Conservation (phyloP, 495 filamentous ascomycete species). For the Beverwykella pulmonaria region DNA sequence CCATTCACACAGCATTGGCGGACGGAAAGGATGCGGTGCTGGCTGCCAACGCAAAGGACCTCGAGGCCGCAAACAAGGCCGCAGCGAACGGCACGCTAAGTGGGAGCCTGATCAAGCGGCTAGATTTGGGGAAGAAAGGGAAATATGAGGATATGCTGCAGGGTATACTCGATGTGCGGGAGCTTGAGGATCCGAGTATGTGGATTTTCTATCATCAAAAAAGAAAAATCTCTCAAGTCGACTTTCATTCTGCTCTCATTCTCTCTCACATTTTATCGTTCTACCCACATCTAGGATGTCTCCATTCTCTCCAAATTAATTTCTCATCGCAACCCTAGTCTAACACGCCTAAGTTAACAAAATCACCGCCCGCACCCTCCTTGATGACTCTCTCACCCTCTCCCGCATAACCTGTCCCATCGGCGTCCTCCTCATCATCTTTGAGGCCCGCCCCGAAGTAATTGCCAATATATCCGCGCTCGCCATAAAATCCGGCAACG, state of each 20-base stretch:
- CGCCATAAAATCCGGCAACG: slow-evolving; percentile 95
- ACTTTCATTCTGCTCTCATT: background rate
- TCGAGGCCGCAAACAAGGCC: slow-evolving; percentile 70
- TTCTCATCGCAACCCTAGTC: background rate
- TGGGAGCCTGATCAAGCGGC: slow-evolving; percentile 83
- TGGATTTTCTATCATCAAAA: slow-evolving; percentile 17
- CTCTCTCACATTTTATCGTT: background rate
- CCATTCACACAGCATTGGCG: slow-evolving; percentile 72
- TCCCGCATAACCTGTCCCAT: slow-evolving; percentile 91
- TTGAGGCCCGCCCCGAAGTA: slow-evolving; percentile 96
- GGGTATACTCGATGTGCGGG: slow-evolving; percentile 87
- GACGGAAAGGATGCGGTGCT: slow-evolving; percentile 73
- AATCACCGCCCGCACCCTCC: slow-evolving; percentile 74
- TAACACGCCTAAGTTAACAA: slow-evolving; percentile 68
- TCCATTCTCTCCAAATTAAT: background rate
- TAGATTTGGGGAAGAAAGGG: slow-evolving; percentile 80
- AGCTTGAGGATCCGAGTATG: slow-evolving; percentile 84
- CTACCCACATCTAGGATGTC: background rate
- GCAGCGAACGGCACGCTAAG: slow-evolving; percentile 74
- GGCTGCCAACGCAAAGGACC: slow-evolving; percentile 80
- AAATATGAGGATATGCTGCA: slow-evolving; percentile 99
- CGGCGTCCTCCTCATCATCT: slow-evolving; percentile 94
- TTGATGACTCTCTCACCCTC: slow-evolving; percentile 86
- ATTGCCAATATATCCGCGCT: slow-evolving; percentile 99
- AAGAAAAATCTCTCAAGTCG: background rate